A percentile compares a stretch with the other conserved stretches of the same genome.
Conservation (phyloP, 2,329 filamentous ascomycete genomes). For the Capronia coronata region DNA sequence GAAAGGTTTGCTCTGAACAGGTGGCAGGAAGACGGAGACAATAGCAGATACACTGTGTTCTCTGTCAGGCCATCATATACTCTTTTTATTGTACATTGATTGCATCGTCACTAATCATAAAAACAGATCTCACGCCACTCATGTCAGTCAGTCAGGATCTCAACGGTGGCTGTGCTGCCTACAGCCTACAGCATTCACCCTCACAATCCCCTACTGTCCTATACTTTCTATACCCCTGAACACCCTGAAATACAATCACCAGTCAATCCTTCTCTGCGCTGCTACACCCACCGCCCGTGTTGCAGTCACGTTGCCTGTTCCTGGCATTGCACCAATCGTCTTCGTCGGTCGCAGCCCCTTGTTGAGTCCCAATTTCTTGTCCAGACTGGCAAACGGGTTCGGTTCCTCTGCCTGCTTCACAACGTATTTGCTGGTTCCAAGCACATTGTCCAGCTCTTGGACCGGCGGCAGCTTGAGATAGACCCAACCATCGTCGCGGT, state of each 20-base stretch:
- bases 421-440: slow-evolving; percentile 74
- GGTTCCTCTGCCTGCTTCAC: slow-evolving; percentile 63
- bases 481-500: slow-evolving; percentile 66
- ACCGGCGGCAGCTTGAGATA: slow-evolving; percentile 75
- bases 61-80: neutral
- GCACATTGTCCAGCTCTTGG: slow-evolving; percentile 68
- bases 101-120: slow-evolving; percentile 7
- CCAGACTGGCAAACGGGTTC: slow-evolving; percentile 51
- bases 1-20: neutral
- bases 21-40: neutral
- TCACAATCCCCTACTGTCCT: neutral
- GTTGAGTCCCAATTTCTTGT: slow-evolving; percentile 44
- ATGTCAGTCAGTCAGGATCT: neutral
- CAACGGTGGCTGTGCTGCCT: slow-evolving; percentile 2
- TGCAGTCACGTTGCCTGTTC: slow-evolving; percentile 24
- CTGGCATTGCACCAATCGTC: slow-evolving; percentile 27
- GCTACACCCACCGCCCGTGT: slow-evolving; percentile 13
- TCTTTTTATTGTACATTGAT: too few species aligned
- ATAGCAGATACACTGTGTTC: too few species aligned
- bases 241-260: slow-evolving; percentile 12
- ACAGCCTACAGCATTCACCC: neutral
- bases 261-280: slow-evolving; percentile 27
- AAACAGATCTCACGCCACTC: slow-evolving; percentile 5
- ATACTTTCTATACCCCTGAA: neutral
- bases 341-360: slow-evolving; percentile 52